A percentile compares a stretch with the other conserved stretches of the same genome.
These are phyloP conservation scores for Coemansia sp. DNA, from an alignment of 192 early-diverging fungal genomes.

Conservation along the genomic window DNA sequence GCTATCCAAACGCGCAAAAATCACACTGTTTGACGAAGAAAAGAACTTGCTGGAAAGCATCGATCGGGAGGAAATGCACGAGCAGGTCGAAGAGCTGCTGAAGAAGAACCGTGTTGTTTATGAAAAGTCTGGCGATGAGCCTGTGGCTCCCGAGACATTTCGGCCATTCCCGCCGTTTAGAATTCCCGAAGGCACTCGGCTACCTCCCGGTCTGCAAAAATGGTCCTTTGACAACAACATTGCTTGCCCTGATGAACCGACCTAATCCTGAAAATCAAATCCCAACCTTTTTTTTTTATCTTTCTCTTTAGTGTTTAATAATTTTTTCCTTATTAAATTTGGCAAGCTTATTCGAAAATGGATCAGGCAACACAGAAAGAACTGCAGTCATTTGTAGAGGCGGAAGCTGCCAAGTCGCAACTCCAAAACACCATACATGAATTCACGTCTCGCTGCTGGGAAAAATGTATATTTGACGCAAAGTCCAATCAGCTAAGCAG, in stretches of 20 bases:
- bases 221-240: conserved; percentile 40
- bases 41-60: conserved; percentile 15
- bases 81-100: conserved; percentile 36
- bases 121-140: conserved; percentile 42
- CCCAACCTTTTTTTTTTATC: neutral
- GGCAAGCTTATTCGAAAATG: conserved; percentile 12
- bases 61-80: conserved; percentile 32
- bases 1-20: conserved; percentile 38
- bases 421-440: conserved; percentile 60
- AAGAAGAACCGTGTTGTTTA: conserved; percentile 34
- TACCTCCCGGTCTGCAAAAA: conserved; percentile 41
- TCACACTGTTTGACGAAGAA: conserved; percentile 18
- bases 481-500: conserved; percentile 54
- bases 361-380: conserved; percentile 60
- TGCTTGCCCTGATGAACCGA: conserved; percentile 23
- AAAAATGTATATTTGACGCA: conserved; percentile 60
- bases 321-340: neutral
- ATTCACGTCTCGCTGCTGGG: conserved; percentile 68
- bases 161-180: conserved; percentile 49
- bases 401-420: conserved; percentile 58
- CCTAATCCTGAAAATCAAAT: neutral
- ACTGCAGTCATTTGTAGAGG: conserved; percentile 58
- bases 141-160: conserved; percentile 24
- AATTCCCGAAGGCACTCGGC: conserved; percentile 17
- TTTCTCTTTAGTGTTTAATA: neutral